phyloP scores from a whole-genome alignment of 306 rosid species.

The Lathyrus sativus region DNA sequence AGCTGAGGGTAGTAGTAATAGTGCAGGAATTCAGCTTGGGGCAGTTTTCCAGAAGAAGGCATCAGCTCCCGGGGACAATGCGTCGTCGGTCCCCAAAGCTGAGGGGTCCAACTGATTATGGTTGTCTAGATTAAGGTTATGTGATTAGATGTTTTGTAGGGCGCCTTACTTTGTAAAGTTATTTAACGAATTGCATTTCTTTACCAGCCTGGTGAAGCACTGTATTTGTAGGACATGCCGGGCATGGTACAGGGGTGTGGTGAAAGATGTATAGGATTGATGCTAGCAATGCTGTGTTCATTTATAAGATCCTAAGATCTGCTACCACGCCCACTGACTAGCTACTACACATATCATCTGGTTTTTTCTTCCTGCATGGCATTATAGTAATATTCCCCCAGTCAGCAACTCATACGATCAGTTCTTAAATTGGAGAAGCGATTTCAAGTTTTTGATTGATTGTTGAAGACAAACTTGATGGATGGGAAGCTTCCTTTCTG shows the following conservation, averaged over 20 bases:
- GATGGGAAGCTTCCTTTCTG: background rate
- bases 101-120: constrained; percentile 41
- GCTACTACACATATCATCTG: background rate
- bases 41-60: constrained; percentile 48
- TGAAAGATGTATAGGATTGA: constrained; percentile 1
- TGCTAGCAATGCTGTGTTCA: background rate
- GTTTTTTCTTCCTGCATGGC: background rate
- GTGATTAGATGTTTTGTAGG: background rate
- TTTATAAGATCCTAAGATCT: background rate
- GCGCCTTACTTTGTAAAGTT: constrained; percentile 30
- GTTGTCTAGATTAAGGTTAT: constrained; percentile 6
- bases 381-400: background rate
- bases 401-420: background rate
- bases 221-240: constrained; percentile 11
- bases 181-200: background rate
- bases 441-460: background rate
- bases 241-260: background rate
- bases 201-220: constrained; percentile 9
- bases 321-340: background rate
- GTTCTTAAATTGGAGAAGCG: background rate
- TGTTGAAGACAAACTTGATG: background rate
- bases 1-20: too few species aligned
- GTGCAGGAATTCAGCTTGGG: constrained; percentile 59
- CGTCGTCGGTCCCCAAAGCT: constrained; percentile 28
- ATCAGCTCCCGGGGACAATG: constrained; percentile 40